Evolutionary conservation across 1,284 basidiomycete species (phyloP), one percentile per base, ranked within the genome.

Genomic region (Sanguinoderma infundibulare): DNA sequence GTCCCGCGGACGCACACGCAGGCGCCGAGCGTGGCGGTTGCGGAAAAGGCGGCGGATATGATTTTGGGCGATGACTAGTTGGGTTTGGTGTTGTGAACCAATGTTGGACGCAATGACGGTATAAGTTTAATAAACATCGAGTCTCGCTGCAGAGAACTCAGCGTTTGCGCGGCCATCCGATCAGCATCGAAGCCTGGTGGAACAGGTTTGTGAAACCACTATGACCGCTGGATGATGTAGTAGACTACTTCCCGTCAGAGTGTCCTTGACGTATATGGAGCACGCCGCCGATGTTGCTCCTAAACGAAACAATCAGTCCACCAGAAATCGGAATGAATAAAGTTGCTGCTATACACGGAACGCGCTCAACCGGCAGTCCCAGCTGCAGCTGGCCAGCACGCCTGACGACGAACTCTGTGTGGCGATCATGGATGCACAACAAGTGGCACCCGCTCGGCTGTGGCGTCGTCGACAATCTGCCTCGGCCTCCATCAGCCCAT

Each of bases 361-460:
- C 60, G 97, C 79, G 75, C 92, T 89, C 53, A 96, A 77, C 75
- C 88, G 86, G 68, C 89, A 86, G 69, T 98, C 96, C 96, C 96
- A 98, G 53, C 92, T 88, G 71, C 92, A 95, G 66, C 88, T 95
- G 20, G 94, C 95, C 55, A 98, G 70, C 17, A 95, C 72, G 1
- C 92, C 94, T 95, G 51, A 94, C 92, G n/a, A 97, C 95, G 74
- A 99, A 99, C 77, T 98, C 97, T 2, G 94, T 95, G 73, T 99
- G 97, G 7, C 86, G 80, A 72, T 94, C 89, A 71, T 97, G 91
- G 35, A 95, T 87, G 62, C 87, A 78, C 53, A 89, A 69, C 28
- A 94, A 76, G 63, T 86, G 83, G 5, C 81, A 78, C 60, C 83
- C 81, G 57, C 81, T 86, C 52, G 78, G 75, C 5, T 77, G 70